Evolutionary conservation across 179 eudicot genomes (phyloP).

Genomic region (Beta lomatogona): DNA sequence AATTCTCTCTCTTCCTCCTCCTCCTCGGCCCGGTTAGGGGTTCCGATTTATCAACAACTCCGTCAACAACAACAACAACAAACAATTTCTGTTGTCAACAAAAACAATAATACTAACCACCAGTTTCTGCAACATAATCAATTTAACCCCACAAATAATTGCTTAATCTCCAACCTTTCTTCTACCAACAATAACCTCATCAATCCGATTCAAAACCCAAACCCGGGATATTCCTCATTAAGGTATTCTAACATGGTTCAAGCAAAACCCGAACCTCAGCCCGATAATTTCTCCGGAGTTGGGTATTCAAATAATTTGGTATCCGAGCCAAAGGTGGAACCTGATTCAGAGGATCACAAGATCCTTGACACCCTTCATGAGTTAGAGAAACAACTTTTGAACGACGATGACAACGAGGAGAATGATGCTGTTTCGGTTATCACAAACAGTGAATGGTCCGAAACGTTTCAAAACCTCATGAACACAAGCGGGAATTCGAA

Average conservation of each 20-base stretch:
- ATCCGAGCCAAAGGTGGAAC: not conserved
- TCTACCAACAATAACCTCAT: conserved; percentile 4
- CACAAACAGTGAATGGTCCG: conserved; percentile 85
- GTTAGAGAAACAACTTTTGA: conserved; percentile 71
- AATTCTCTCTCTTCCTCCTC: conserved; percentile 18
- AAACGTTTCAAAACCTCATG: conserved; percentile 62
- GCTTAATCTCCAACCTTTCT: not conserved
- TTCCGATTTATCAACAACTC: conserved; percentile 40
- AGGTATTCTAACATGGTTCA: conserved; percentile 16
- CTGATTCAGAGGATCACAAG: conserved; percentile 40
- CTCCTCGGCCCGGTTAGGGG: conserved; percentile 36
- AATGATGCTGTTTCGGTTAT: conserved; percentile 58
- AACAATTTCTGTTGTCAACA: conserved; percentile 13
- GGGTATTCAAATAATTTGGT: not conserved
- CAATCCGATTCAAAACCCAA: conserved; percentile 21
- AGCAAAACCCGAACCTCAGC: conserved; percentile 15
- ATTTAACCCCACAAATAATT: conserved; percentile 12
- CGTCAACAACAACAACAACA: conserved; percentile 26
- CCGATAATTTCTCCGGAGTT: not conserved
- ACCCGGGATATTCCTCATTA: not conserved
- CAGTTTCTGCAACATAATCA: conserved; percentile 21
- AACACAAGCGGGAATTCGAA: conserved; percentile 3
- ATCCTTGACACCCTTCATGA: conserved; percentile 57
- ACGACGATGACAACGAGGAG: conserved; percentile 57
- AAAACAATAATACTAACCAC: conserved; percentile 6